Evolutionary conservation across 1,284 basidiomycete species (phyloP).

Genomic region (Cystobasidium sp.): DNA sequence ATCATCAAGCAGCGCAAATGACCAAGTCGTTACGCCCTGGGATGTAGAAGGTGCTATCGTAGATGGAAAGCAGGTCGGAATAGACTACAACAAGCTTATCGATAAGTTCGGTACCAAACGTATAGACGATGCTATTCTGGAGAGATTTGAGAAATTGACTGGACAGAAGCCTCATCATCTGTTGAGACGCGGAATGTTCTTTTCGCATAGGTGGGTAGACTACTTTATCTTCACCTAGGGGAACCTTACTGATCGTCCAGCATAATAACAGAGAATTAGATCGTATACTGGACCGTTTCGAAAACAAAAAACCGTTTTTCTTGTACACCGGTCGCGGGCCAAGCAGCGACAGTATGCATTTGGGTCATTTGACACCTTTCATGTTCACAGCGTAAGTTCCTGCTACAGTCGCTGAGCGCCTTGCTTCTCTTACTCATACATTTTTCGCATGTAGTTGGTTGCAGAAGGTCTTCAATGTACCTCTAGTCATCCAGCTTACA

Average conservation of each 20-base stretch:
- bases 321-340: constrained; percentile 97
- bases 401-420: background rate
- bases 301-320: constrained; percentile 97
- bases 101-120: constrained; percentile 90
- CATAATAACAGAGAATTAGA: constrained; percentile 77
- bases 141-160: constrained; percentile 89
- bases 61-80: constrained; percentile 77
- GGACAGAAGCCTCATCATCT: constrained; percentile 89
- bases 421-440: background rate
- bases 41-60: constrained; percentile 93
- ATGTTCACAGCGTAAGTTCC: constrained; percentile 85
- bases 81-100: constrained; percentile 94
- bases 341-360: constrained; percentile 94
- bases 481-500: constrained; percentile 55
- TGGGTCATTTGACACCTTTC: constrained; percentile 98
- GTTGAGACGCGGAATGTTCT: constrained; percentile 91
- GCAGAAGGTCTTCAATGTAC: constrained; percentile 11
- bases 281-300: constrained; percentile 90
- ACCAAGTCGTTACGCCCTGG: constrained; percentile 95
- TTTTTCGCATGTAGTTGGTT: background rate
- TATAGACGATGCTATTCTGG: constrained; percentile 76
- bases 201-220: constrained; percentile 82
- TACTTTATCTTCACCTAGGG: background rate
- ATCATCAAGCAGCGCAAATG: constrained; percentile 55
- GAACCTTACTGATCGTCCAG: constrained; percentile 5